Percentiles rank a stretch among this genome's conserved stretches.
Conservation (phyloP, 805 yeast genomes). For the Wickerhamomyces pijperi region DNA sequence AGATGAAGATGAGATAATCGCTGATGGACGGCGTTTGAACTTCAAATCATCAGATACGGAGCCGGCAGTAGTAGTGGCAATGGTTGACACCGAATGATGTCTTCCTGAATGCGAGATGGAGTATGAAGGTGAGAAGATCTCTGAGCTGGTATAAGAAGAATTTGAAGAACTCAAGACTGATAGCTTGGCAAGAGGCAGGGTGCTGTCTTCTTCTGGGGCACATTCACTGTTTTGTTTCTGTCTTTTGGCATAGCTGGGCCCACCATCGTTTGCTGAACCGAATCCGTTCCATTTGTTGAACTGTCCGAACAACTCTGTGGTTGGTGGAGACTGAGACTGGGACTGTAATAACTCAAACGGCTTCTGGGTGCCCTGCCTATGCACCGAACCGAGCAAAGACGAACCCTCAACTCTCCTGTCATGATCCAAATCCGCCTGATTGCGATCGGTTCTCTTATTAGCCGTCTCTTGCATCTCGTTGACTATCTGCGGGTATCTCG, state of each 20-base stretch:
- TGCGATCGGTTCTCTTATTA: slow-evolving; percentile 30
- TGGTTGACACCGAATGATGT: too few relatives aligned
- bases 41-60: slow-evolving; percentile 2
- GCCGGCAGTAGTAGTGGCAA: too few relatives aligned
- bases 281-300: slow-evolving; percentile 18
- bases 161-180: too few relatives aligned
- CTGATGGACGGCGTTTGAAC: not conserved
- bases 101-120: slow-evolving; percentile 1
- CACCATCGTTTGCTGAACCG: slow-evolving; percentile 10
- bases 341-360: too few relatives aligned
- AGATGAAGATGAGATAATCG: not conserved
- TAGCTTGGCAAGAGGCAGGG: too few relatives aligned
- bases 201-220: too few relatives aligned
- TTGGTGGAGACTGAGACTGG: slow-evolving; percentile 5
- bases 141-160: slow-evolving; percentile 3
- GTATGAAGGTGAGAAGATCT: not conserved
- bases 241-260: not conserved
- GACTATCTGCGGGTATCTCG: slow-evolving; percentile 44
- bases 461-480: slow-evolving; percentile 56
- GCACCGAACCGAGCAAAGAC: too few relatives aligned
- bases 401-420: too few relatives aligned
- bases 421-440: slow-evolving; percentile 12
- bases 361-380: too few relatives aligned
- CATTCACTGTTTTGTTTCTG: not conserved
- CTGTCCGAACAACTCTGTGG: too few relatives aligned